Evolutionary conservation across 129 eudicot genomes (phyloP), one percentile per base, ranked within the genome.

Genomic region (Pulicaria dysenterica): DNA sequence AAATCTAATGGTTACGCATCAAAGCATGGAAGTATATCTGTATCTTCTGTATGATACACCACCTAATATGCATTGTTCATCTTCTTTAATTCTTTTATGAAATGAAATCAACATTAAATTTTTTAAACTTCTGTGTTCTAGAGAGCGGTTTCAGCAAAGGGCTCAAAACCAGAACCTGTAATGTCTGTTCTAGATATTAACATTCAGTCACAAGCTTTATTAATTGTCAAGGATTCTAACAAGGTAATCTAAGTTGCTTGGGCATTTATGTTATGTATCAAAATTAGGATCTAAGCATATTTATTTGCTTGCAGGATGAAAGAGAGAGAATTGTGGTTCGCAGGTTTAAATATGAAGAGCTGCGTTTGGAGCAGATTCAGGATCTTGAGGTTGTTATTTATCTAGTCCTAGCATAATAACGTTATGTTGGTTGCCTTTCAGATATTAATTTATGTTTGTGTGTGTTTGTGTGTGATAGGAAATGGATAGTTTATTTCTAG

Each of bases 281-380:
- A 46, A 16, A 66, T 57, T 7, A 44, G 53, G 14, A 78, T 62
- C 14, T 41, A 40, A 70, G 43, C 42, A 36, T 41, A 39, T 74
- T 48, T 38, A 19, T 74, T 6, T 67, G 45, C 58, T 47, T 83
- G 82, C 97, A 95, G 99, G 97, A 84, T 77, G 99, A 95, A 44
- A 85, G 99, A 57, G 99, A 95, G 81, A 86, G 99, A 77, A 82
- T 91, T 67, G 81, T 95, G 72, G 97, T 95, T 54, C 94, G 97
- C 42, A 85, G 97, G 80, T 95, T 80, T 76, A 95, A 95, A 70
- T 95, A 88, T 65, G 99, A 95, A 82, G 99, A 95, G 81, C 80
- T 84, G 70, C 99, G 99, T 36, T 15, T 88, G 61, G 99, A 95
- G 82, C 99, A 47, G 81, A 86, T 90, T 67, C 98, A 89, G 77